Percentiles rank a stretch among this genome's conserved stretches.
These are phyloP conservation scores for Emergomyces africanus DNA, from an alignment of 2,329 filamentous ascomycete genomes.

Conservation along the genomic window DNA sequence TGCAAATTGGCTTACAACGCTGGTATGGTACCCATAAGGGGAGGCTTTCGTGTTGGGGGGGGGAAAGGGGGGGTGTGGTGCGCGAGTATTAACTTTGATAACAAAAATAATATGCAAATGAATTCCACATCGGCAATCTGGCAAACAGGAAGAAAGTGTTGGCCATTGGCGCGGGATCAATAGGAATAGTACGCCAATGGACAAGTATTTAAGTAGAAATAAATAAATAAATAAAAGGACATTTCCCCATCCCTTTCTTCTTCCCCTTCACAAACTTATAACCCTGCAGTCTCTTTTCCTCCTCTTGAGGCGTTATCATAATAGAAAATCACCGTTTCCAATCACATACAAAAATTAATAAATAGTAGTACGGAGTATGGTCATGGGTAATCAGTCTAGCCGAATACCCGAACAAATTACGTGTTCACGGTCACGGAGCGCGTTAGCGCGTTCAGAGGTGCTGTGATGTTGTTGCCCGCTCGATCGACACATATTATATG, in stretches of 20 bases:
- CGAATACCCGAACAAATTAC: conserved; percentile 52
- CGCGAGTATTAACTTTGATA: too few species aligned
- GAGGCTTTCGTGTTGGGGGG: too few species aligned
- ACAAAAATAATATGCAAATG: background rate
- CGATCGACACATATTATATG: conserved; percentile 42
- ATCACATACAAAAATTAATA: background rate
- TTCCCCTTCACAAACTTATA: background rate
- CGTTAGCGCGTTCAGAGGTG: conserved; percentile 46
- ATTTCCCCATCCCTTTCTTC: background rate
- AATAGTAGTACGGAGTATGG: too few species aligned
- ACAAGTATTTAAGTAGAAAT: background rate
- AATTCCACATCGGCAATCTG: background rate
- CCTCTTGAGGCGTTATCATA: too few species aligned
- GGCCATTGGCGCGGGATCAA: conserved; percentile 50
- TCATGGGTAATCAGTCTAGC: conserved; percentile 55
- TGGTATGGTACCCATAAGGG: too few species aligned
- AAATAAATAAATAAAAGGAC: background rate
- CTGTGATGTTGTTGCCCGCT: conserved; percentile 46
- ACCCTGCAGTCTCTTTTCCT: too few species aligned
- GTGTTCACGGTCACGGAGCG: conserved; percentile 51
- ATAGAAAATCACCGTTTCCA: conserved; percentile 7
- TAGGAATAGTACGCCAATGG: conserved; percentile 40
- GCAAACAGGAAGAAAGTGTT: conserved; percentile 40
- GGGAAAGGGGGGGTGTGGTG: too few species aligned
- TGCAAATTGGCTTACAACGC: too few species aligned